These are phyloP conservation scores for Juglanconis sp. DNA, from an alignment of 2,329 filamentous ascomycete species.

Conservation along the genomic window DNA sequence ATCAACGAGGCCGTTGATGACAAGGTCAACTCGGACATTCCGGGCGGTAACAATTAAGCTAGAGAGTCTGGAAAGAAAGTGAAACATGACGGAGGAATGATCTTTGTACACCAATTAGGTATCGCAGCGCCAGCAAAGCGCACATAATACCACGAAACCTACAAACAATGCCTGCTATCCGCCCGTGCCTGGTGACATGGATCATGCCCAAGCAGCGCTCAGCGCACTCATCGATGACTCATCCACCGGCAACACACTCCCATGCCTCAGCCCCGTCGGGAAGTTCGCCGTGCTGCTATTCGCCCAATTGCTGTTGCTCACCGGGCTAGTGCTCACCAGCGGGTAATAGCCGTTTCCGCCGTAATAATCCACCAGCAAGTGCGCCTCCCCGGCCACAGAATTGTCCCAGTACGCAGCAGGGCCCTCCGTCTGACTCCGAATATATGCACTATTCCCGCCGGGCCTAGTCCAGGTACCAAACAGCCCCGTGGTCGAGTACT, in stretches of 20 bases:
- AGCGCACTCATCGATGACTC: constrained; percentile 40
- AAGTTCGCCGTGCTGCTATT: constrained; percentile 40
- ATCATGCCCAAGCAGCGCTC: constrained; percentile 31
- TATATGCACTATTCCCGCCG: constrained; percentile 39
- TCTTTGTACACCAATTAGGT: neutral
- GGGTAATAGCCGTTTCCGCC: constrained; percentile 46
- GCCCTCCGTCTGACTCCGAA: constrained; percentile 41
- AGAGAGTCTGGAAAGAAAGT: neutral
- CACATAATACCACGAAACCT: neutral
- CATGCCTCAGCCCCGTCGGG: constrained; percentile 48
- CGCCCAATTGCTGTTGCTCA: constrained; percentile 42
- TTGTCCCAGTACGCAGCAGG: constrained; percentile 45
- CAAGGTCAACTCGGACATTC: constrained; percentile 22
- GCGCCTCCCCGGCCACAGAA: constrained; percentile 33
- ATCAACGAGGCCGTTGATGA: constrained; percentile 18
- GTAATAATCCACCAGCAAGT: constrained; percentile 50
- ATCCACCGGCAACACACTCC: constrained; percentile 47
- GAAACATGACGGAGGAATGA: neutral
- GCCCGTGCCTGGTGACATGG: too few species aligned
- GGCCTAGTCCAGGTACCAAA: constrained; percentile 51
- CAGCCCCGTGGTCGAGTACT: constrained; percentile 44
- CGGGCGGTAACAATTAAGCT: constrained; percentile 16
- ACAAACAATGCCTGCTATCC: neutral
- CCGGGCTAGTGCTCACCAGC: constrained; percentile 42
- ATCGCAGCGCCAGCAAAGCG: neutral